Evolutionary conservation across 2,329 filamentous ascomycete genomes (phyloP).

Genomic region (Sarocladium kiliense): DNA sequence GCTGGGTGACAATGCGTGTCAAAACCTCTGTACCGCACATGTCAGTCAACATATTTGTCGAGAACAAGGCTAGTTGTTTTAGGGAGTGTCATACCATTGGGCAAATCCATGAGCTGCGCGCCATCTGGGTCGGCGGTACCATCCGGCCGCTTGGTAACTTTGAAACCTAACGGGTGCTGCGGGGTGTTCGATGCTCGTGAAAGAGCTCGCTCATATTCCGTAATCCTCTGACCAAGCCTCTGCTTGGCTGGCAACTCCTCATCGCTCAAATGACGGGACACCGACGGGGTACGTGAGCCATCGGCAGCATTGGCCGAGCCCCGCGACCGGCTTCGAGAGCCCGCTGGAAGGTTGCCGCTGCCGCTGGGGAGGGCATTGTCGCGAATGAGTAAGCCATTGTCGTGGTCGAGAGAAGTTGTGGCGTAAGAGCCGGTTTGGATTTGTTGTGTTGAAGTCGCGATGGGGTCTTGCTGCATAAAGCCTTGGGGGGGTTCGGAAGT

Average conservation of each 20-base stretch:
- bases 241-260: neutral
- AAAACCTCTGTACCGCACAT: conserved; percentile 64
- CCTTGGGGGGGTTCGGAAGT: conserved; percentile 31
- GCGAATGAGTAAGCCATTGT: conserved; percentile 50
- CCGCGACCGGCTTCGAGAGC: conserved; percentile 14
- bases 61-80: neutral
- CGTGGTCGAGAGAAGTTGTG: conserved; percentile 28
- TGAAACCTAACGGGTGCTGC: conserved; percentile 48
- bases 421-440: conserved; percentile 31
- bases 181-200: conserved; percentile 33
- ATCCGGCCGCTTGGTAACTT: conserved; percentile 42
- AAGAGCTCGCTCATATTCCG: conserved; percentile 57
- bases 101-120: conserved; percentile 54
- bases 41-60: conserved; percentile 13
- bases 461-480: conserved; percentile 62
- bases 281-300: conserved; percentile 20
- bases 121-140: conserved; percentile 31
- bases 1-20: conserved; percentile 84
- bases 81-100: conserved; percentile 63
- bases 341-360: neutral
- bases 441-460: conserved; percentile 38
- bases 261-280: neutral
- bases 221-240: conserved; percentile 46
- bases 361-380: neutral
- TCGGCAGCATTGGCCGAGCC: conserved; percentile 29